Base-by-base conservation (phyloP, 2,329 filamentous ascomycete species). In the Colletotrichum spinosum region DNA sequence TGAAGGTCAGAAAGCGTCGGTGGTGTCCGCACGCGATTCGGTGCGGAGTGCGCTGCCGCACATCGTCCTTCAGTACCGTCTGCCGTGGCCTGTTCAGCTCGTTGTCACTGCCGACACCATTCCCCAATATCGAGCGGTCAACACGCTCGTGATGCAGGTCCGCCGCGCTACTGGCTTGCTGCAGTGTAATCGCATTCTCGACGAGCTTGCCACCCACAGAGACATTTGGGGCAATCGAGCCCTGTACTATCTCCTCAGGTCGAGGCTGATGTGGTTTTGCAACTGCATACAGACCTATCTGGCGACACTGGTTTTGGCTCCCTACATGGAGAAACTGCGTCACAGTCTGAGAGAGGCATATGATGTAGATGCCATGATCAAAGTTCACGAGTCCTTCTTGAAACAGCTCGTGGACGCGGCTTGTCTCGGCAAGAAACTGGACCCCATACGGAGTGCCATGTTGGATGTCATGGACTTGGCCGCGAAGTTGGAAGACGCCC, bases 281-380 rank as follows among this genome's bases (percentile, higher is more conserved):
- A 90, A 90, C 68, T 88, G 86, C 0, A 72, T 97, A 2, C 90
- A 93, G 71, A 89, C 89, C 8, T 96, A 97, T 73, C 79, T 97
- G 5, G 90, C 89, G 4, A 90, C 88, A 13, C 84, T 93, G 2
- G 91, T 94, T 1, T 82, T 97, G 1, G 85, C 84, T 0, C 86
- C 88, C 0, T 83, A 88, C 25, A 86, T 84, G 2, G 72, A 77
- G 2, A 80, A 82, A 37, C 85, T 97, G 80, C 79, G 80, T 6
- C 74, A 76, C 2, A 80, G 84, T 0, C 83, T 97, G 55, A 76
- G 78, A 12, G 78, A 80, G 6, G 88, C 92, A 0, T 82, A 85
- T 34, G 93, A 95, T 69, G 88, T 97, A 9, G 93, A 97, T 73
- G 86, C 86, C 34, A 97, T 97, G 92, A 89, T 94, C 34, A 78